Evolutionary conservation across 768 basidiomycete species (phyloP), one percentile per base, ranked within the genome.

Genomic region (Tubosaeta brunneosetosa): DNA sequence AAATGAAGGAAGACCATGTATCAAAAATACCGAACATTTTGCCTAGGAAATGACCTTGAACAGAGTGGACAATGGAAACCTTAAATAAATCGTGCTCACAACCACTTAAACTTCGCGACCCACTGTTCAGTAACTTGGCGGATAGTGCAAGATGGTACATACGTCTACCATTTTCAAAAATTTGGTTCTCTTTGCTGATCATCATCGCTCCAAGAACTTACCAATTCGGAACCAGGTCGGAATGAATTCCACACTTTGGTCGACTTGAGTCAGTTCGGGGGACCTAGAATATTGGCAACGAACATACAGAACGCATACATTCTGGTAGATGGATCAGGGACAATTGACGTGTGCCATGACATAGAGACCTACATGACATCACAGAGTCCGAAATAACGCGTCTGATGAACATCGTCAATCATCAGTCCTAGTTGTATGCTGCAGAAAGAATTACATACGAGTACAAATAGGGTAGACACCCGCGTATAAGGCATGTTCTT

Each of bases 351-450:
- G 22, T 6, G 5, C n/a, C 16, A 3, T 8, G 25, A 25, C 16
- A 16, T n/a, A 26, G 22, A 10, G 17, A 26, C 44, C 7, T 26
- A 52, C 51, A 33, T 9, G 31, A 33, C 8, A 41, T n/a, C n/a
- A 5, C 31, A 52, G 13, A 52, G 10, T 1, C 51, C 51, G 25
- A 16, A 46, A 46, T 51, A 51, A 46, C 51, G 51, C n/a, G 9
- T 14, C 51, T 51, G 11, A 6, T n/a, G n/a, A n/a, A 13, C n/a
- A 5, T 32, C 8, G 19, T 19, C 3, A 19, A 2, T 11, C 7
- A 1, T 34, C 22, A 40, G 11, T 14, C 25, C 12, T 8, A 3
- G 37, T 12, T 9, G 1, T 3, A n/a, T 3, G 19, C 19, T 27
- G 8, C 17, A 16, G 27, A 3, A 25, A 40, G 16, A 17, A 16